Conservation (phyloP, 768 basidiomycete genomes). For the Suillus sp. region DNA sequence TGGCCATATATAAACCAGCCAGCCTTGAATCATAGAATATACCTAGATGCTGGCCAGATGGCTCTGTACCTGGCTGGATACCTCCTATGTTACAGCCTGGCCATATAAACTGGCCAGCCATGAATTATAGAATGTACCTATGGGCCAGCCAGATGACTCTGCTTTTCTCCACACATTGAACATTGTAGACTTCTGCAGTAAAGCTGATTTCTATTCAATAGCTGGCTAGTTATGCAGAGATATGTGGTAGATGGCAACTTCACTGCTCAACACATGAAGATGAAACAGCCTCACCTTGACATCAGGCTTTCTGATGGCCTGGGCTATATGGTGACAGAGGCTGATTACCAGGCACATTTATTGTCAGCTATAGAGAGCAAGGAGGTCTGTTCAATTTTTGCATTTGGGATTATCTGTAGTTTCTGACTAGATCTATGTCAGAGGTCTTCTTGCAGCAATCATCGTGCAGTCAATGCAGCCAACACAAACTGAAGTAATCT, state of each 20-base stretch:
- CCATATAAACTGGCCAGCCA: no score
- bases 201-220: no score
- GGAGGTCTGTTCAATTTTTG: slow-evolving; percentile 3
- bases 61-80: no score
- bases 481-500: slow-evolving; percentile 19
- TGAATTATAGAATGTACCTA: no score
- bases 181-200: no score
- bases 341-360: slow-evolving; percentile 27
- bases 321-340: slow-evolving; percentile 26
- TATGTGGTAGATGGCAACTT: no score
- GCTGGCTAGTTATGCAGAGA: background rate
- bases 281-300: slow-evolving; percentile 26
- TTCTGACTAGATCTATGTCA: background rate
- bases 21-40: no score
- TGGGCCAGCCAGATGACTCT: no score
- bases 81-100: no score
- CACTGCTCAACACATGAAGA: slow-evolving; percentile 21
- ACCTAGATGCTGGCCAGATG: no score
- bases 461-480: slow-evolving; percentile 22
- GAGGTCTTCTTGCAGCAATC: slow-evolving; percentile 18
- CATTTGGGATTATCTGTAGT: background rate
- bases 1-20: no score
- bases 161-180: no score
- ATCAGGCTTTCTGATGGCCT: slow-evolving; percentile 30
- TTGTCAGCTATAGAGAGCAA: slow-evolving; percentile 1